A percentile compares a stretch with the other conserved stretches of the same genome.
Evolutionary conservation across 2,329 filamentous ascomycete species (phyloP).

Genomic region (Trichoderma pleuroti): DNA sequence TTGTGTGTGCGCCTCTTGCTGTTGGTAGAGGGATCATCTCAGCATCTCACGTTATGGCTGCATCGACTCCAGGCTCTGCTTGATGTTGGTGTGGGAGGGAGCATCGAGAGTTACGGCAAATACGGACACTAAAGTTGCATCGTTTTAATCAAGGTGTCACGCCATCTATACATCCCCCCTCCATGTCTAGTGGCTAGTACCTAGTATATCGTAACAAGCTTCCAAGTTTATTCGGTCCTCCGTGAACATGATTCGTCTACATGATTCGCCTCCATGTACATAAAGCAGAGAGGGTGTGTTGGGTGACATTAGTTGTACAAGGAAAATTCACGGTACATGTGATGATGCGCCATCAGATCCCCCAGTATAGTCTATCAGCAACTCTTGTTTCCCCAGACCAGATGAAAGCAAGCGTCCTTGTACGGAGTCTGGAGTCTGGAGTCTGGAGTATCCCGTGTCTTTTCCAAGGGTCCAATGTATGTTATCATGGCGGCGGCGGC

Average conservation of each 20-base stretch:
- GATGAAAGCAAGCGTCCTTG: not conserved
- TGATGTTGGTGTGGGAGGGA: not conserved
- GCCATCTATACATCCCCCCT: not conserved
- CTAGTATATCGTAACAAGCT: not conserved
- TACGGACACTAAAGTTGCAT: not conserved
- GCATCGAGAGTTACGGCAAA: not conserved
- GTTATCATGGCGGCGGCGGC: not conserved
- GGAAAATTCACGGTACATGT: not conserved
- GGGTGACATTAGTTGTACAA: not conserved
- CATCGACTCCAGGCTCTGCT: not conserved
- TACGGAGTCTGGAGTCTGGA: not conserved
- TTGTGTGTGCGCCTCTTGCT: not conserved
- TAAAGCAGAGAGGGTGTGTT: not conserved
- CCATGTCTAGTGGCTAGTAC: not conserved
- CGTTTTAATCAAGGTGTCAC: not conserved
- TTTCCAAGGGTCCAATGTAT: not conserved
- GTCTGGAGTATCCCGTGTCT: not conserved
- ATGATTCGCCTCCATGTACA: not conserved
- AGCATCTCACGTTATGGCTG: not conserved
- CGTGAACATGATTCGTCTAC: not conserved
- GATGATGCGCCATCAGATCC: not conserved
- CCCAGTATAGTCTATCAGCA: not conserved
- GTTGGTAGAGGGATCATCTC: not conserved
- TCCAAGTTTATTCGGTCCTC: not conserved
- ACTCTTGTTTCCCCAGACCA: not conserved